Percentiles rank a stretch among this genome's conserved stretches.
Conservation (phyloP, 208 protist species). For the Entamoeba nuttalli region DNA sequence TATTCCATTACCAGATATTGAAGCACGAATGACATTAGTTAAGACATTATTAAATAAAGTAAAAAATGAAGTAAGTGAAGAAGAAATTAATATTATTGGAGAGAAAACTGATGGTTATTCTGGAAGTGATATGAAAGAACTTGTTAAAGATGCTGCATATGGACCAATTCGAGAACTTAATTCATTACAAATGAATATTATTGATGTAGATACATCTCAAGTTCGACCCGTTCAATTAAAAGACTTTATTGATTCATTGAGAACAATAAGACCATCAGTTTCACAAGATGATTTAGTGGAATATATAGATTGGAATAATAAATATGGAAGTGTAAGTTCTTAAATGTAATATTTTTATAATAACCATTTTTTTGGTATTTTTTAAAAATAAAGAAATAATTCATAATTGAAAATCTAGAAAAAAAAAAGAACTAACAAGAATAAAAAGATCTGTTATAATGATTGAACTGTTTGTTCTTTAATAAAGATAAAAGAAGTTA, state of each 20-base stretch:
- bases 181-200: background rate
- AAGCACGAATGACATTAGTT: constrained; percentile 41
- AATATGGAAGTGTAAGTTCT: background rate
- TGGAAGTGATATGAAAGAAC: constrained; percentile 1
- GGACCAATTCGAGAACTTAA: constrained; percentile 8
- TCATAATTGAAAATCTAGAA: background rate
- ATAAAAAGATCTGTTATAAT: background rate
- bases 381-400: background rate
- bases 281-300: background rate
- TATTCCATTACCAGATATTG: constrained; percentile 62
- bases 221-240: background rate
- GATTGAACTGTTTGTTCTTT: no score
- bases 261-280: background rate
- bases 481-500: no score
- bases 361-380: background rate
- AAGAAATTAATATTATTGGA: background rate
- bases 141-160: constrained; percentile 20
- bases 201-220: background rate
- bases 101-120: constrained; percentile 6
- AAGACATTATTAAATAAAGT: constrained; percentile 27
- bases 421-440: background rate
- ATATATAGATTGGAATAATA: background rate
- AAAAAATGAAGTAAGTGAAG: background rate
- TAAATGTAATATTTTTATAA: background rate
- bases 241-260: background rate